phyloP scores from a whole-genome alignment of 495 filamentous ascomycete genomes.

The Penicillium salamii region DNA sequence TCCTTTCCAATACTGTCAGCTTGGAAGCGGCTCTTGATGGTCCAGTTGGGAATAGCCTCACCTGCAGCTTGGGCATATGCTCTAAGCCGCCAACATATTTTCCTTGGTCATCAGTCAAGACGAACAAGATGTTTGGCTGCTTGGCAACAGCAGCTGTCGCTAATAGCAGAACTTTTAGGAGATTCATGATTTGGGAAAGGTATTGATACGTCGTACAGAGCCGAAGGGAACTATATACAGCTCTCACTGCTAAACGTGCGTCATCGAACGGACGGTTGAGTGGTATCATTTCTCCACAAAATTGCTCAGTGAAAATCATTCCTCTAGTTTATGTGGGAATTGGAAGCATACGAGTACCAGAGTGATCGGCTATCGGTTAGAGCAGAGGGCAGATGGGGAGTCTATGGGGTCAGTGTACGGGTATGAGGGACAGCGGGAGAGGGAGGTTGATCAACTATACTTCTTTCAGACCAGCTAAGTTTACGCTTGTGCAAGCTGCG shows the following conservation, averaged over 20 bases:
- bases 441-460: neutral
- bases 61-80: conserved; percentile 52
- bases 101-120: conserved; percentile 64
- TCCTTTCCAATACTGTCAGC: conserved; percentile 20
- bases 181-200: conserved; percentile 1
- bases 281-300: conserved; percentile 17
- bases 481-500: neutral
- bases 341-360: no score
- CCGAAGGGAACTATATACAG: conserved; percentile 4
- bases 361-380: conserved; percentile 4
- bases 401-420: neutral
- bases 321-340: conserved; percentile 4
- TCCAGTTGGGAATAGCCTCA: conserved; percentile 5
- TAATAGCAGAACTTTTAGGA: conserved; percentile 4
- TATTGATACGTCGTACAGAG: neutral
- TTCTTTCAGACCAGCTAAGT: neutral
- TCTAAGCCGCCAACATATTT: conserved; percentile 55
- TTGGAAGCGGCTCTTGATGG: no score
- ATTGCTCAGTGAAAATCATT: conserved; percentile 15
- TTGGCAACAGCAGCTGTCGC: conserved; percentile 16
- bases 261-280: conserved; percentile 12
- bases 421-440: no score
- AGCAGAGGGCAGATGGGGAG: neutral
- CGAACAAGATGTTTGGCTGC: conserved; percentile 57
- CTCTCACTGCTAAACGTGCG: neutral